Base-by-base conservation (phyloP, 345 rosid genomes). In the Camelina sativa region DNA sequence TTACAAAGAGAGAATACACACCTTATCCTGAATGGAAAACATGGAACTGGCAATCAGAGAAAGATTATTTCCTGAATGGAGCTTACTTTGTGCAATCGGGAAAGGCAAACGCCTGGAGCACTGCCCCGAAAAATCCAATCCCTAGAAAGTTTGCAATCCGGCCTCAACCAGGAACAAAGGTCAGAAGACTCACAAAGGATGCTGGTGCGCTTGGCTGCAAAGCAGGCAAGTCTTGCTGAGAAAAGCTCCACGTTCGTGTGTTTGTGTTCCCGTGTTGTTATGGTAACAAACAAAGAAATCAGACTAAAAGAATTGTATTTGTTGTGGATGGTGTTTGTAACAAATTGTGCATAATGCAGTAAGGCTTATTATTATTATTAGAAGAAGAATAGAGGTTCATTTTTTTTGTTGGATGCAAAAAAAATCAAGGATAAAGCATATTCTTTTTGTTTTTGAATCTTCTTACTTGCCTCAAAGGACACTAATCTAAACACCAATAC, bases 31-130 rank as follows among this genome's bases (percentile, higher is more conserved):
- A 62, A 46, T 89, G 98, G 98, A 82, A 74, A 67, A 2, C 47
- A 2, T 87, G 98, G 98, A 69, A 52, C 8, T 93, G 98, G 97
- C 81, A 67, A 76, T 90, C 98, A 25, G 85, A 86, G 69, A 79
- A 76, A 25, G 98, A 92, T 72, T 52, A 85, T 54, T 37, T 89
- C 81, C 28, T 86, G 81, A 88, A 91, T 19, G 98, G 96, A 58
- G 93, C 91, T 11, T 85, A 74, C 83, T 89, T 89, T 65, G 83
- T 85, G 40, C 70, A 85, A 78, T 87, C 97, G 0, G 94, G 97
- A 5, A 76, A 30, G n/a, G 68, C 81, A 1, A 74, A 66, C 1
- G 62, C 60, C 1, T 71, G 68, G 69, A 43, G 37, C 32, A 2
- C 52, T 15, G n/a, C 75, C 20, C 75, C 53, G 5, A 23, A 55